Evolutionary conservation across 2,329 filamentous ascomycete species (phyloP).

Genomic region (Fusarium siculi): DNA sequence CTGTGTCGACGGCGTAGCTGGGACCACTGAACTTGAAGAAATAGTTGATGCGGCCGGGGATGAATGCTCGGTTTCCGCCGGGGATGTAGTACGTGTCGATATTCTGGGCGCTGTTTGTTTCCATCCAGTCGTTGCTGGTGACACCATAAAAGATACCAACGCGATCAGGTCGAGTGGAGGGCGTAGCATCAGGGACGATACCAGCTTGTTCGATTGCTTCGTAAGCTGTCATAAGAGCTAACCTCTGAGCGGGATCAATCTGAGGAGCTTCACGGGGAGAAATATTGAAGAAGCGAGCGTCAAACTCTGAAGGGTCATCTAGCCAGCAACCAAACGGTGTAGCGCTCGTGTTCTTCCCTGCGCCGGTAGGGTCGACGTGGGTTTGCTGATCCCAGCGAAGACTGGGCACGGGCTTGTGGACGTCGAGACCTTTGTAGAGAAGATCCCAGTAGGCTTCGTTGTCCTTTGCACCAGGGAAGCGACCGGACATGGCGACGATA

Average conservation of each 20-base stretch:
- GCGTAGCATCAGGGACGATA: slow-evolving; percentile 70
- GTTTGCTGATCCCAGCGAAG: slow-evolving; percentile 39
- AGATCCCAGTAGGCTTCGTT: slow-evolving; percentile 73
- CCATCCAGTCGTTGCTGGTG: slow-evolving; percentile 81
- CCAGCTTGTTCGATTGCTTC: slow-evolving; percentile 76
- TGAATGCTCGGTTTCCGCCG: slow-evolving; percentile 57
- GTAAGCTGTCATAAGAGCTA: slow-evolving; percentile 73
- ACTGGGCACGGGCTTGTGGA: slow-evolving; percentile 63
- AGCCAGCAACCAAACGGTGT: slow-evolving; percentile 59
- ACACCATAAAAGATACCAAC: slow-evolving; percentile 82
- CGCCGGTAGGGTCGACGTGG: slow-evolving; percentile 64
- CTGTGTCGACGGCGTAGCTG: slow-evolving; percentile 79
- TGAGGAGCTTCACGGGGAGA: slow-evolving; percentile 56
- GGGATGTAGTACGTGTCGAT: slow-evolving; percentile 67
- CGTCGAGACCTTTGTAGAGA: slow-evolving; percentile 71
- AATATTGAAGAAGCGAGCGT: slow-evolving; percentile 78
- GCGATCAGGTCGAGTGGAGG: slow-evolving; percentile 65
- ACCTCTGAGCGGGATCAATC: slow-evolving; percentile 73
- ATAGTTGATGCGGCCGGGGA: slow-evolving; percentile 75
- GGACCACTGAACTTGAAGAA: slow-evolving; percentile 81
- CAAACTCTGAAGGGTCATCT: slow-evolving; percentile 73
- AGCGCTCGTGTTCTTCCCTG: slow-evolving; percentile 68
- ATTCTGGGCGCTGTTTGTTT: slow-evolving; percentile 78
- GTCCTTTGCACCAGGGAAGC: slow-evolving; percentile 69
- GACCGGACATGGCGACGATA: slow-evolving; percentile 73